Base-by-base conservation (phyloP, 306 rosid genomes). In the Ammopiptanthus mongolicus region DNA sequence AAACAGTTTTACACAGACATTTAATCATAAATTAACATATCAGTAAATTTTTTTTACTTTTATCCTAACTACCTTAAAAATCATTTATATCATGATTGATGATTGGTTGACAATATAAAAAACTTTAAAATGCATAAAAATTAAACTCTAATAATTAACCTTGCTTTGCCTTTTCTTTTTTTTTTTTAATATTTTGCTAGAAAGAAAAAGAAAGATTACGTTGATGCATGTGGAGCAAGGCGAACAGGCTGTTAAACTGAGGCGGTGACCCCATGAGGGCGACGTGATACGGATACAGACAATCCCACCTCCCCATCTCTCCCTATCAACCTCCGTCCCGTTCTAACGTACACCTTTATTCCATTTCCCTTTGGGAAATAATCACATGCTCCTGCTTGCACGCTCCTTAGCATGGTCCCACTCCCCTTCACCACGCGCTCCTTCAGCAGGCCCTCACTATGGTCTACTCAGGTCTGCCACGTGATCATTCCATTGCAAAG, bases 301-400 rank as follows among this genome's bases (percentile, higher is more conserved):
- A 83, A 80, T 59, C 67, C 2, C 55, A 42, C 69, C 66, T 75
- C 77, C 59, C 59, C 52, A 67, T 68, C 70, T 61, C 48, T 81
- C 81, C 33, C 81, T 78, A 44, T 61, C 84, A 69, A 63, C 33
- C 44, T 62, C 89, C 81, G 86, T 81, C 87, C 88, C 87, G 89
- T 83, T 81, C 52, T 46, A 80, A 78, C 65, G 79, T 74, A 67
- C 85, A 68, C 73, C 78, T 79, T 80, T 82, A 67, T 59, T 76
- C 68, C 58, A 70, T 18, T 47, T 31, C 51, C 58, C 55, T 81
- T 36, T 14, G 72, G 73, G 64, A 55, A 67, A 41, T 76, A 4
- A 76, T 80, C 87, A 86, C 89, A 83, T 86, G 89, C 82, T 36
- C 68, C 31, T 76, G 67, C 68, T 28, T 28, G 7, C 89, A 79